Evolutionary conservation across 2,329 filamentous ascomycete species (phyloP), one percentile per base, ranked within the genome.

Genomic region (Dactylellina leptospora): DNA sequence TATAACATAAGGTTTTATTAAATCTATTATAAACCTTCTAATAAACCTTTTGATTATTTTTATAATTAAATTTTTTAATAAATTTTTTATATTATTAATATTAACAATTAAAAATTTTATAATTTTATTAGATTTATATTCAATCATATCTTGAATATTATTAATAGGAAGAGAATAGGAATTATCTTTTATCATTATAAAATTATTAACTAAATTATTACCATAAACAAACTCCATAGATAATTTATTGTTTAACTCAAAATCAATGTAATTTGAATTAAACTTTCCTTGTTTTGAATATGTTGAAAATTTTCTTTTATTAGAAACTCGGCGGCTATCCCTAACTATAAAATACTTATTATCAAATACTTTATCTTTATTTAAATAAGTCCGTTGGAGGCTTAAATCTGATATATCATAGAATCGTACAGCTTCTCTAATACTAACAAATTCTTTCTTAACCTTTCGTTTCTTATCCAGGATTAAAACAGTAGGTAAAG

Each of bases 1-100:
- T 25, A 33, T 33, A 33, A 33, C 11, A 33, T 33, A 33, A 33
- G 28, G 28, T 33, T 56, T 56, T 56, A 40, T 8, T 4, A 56
- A 44, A n/a, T n/a, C 30, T 18, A 10, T 44, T 22, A 25, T 33
- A 18, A 40, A 56, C 30, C 10, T 25, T 25, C 40, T 56, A 56
- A 54, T 36, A 18, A 9, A 10, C 30, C 9, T 10, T 54, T 54
- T 38, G 11, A 9, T 54, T 20, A 8, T 38, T 33, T 27, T 10
- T 54, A 54, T 22, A 10, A 22, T 54, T 22, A 27, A 54, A 10
- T 54, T 25, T 33, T 33, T 33, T 33, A 6, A 33, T 33, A 33
- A 6, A 51, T 25, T 33, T 33, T 33, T 33, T 33, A 33, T 33
- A 33, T 33, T 33, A 6, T 33, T 33, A 33, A 6, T 33, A 33